A percentile compares a stretch with the other conserved stretches of the same genome.
Conservation (phyloP, 2,329 filamentous ascomycete species). For the Aspergillus floridensis region DNA sequence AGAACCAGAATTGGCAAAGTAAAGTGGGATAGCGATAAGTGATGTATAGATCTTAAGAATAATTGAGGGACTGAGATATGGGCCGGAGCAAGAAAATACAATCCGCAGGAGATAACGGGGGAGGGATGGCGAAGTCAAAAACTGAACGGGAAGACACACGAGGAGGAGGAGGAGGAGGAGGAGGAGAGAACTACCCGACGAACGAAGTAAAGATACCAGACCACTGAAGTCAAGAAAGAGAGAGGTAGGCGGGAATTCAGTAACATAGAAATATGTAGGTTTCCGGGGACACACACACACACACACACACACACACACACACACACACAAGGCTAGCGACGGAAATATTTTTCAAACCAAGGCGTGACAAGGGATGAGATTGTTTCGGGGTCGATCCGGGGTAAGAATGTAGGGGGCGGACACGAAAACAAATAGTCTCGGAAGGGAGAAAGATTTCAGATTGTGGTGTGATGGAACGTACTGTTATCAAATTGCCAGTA, state of each 20-base stretch:
- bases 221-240: not conserved
- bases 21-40: not conserved
- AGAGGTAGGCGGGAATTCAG: not conserved
- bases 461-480: not conserved
- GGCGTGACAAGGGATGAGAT: not conserved
- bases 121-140: not conserved
- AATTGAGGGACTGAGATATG: not conserved
- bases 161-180: not conserved
- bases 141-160: not conserved
- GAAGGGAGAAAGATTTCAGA: not conserved
- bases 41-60: not conserved
- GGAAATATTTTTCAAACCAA: not conserved
- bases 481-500: not conserved
- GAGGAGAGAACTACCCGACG: not conserved
- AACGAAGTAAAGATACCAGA: not conserved
- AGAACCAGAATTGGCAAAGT: not conserved
- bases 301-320: not conserved
- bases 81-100: not conserved
- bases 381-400: conserved; percentile 5
- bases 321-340: not conserved
- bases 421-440: conserved; percentile 1
- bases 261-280: not conserved
- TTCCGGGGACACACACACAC: not conserved
- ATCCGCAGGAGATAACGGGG: too few relatives aligned
- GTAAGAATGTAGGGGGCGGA: conserved; percentile 8